Evolutionary conservation across 148 eudicot species (phyloP).

Genomic region (Rhododendron henanense): DNA sequence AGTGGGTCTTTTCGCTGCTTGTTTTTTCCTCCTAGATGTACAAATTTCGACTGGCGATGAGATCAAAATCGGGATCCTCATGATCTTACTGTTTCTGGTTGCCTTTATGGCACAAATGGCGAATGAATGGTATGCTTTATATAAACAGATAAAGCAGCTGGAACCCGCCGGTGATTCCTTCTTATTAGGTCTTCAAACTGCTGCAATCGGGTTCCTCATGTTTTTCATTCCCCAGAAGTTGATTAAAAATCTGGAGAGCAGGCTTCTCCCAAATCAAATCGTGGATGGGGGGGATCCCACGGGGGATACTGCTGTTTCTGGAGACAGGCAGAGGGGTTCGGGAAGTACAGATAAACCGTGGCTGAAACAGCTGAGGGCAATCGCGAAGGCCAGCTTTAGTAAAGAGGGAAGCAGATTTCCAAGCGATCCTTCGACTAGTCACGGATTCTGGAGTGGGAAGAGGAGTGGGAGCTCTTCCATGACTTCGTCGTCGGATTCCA

Average conservation of each 20-base stretch:
- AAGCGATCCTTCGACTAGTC: constrained; percentile 61
- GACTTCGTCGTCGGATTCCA: constrained; percentile 46
- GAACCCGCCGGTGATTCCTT: constrained; percentile 47
- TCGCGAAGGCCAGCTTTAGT: constrained; percentile 66
- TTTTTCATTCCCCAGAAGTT: constrained; percentile 43
- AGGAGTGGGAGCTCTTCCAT: constrained; percentile 69
- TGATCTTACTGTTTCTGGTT: constrained; percentile 52
- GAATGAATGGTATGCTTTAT: constrained; percentile 78
- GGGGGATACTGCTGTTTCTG: constrained; percentile 17
- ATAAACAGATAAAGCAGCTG: constrained; percentile 54
- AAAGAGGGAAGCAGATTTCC: constrained; percentile 34
- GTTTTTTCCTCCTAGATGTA: constrained; percentile 36
- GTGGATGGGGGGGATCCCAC: constrained; percentile 17
- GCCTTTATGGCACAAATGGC: constrained; percentile 51
- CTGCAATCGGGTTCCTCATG: constrained; percentile 49
- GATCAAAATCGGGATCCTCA: constrained; percentile 43
- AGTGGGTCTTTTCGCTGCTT: constrained; percentile 55
- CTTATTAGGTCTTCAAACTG: constrained; percentile 44
- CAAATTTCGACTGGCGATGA: constrained; percentile 34
- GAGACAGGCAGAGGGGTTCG: constrained; percentile 39
- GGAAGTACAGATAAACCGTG: constrained; percentile 55
- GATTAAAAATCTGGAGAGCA: constrained; percentile 33
- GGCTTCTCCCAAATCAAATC: constrained; percentile 22
- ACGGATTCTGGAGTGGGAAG: constrained; percentile 60
- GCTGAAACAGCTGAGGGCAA: constrained; percentile 73